These are phyloP conservation scores for Cordyceps pruinosa DNA, from an alignment of 2,329 filamentous ascomycete species.

Conservation along the genomic window DNA sequence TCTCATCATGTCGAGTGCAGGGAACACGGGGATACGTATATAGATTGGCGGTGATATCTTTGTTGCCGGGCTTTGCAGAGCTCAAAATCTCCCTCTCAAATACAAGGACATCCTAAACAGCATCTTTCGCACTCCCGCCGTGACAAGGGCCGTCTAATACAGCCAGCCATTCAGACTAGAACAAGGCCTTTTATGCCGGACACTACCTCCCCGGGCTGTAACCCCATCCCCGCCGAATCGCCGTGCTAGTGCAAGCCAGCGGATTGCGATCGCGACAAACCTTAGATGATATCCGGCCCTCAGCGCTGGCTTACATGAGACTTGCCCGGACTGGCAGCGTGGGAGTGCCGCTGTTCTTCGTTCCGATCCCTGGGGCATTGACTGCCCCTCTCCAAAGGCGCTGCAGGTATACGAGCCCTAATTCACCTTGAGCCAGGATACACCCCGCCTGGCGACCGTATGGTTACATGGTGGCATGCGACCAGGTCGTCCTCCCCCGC, in stretches of 20 bases:
- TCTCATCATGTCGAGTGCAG: background rate
- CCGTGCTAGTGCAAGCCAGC: background rate
- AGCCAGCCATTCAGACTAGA: too few species aligned
- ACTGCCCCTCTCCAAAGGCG: background rate
- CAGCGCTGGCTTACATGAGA: too few species aligned
- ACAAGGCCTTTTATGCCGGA: background rate
- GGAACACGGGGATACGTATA: background rate
- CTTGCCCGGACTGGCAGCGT: too few species aligned
- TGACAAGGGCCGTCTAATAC: background rate
- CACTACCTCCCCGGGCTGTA: too few species aligned
- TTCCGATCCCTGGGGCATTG: background rate
- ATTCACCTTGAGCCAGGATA: background rate
- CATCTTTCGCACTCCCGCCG: background rate
- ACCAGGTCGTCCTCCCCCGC: conserved; percentile 5
- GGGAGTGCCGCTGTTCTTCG: too few species aligned
- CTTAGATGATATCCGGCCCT: too few species aligned
- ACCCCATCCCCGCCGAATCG: background rate
- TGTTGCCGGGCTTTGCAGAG: background rate
- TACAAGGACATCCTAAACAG: background rate
- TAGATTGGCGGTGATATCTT: background rate
- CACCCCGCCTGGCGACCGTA: background rate
- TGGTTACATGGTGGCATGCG: conserved; percentile 6
- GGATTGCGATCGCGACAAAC: background rate
- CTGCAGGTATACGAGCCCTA: background rate
- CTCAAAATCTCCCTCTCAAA: background rate